A percentile compares a stretch with the other conserved stretches of the same genome.
Conservation (phyloP, 169 alveolate species). For the Plasmodium vivax region DNA sequence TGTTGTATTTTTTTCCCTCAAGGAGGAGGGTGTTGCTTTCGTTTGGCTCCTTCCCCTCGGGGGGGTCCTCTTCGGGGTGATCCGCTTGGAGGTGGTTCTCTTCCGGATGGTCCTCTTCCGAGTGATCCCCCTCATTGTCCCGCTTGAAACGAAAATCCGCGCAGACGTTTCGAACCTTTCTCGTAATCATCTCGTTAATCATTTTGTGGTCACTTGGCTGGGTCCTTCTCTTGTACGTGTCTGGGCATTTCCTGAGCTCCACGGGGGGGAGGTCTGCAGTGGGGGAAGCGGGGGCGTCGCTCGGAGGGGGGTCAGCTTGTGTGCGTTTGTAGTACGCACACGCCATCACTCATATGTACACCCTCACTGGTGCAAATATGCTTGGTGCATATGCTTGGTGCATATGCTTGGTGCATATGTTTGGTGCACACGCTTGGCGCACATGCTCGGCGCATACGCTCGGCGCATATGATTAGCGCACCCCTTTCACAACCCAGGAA, state of each 20-base stretch:
- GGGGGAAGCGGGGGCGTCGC: not conserved
- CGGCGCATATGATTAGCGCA: not conserved
- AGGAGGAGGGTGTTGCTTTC: not conserved
- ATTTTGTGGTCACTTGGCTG: conserved; percentile 17
- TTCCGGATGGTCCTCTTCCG: not conserved
- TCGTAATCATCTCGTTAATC: conserved; percentile 3
- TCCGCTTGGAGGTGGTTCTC: not conserved
- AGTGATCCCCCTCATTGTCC: not conserved
- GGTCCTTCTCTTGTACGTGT: conserved; percentile 4
- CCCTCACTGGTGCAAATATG: not conserved
- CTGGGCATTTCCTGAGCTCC: conserved; percentile 46
- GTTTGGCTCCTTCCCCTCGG: not conserved
- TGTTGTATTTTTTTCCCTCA: conserved; percentile 7
- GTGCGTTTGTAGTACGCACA: not conserved
- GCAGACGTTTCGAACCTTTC: not conserved
- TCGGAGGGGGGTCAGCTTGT: not conserved
- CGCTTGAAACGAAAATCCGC: not conserved
- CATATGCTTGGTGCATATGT: too few species aligned
- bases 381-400: too few species aligned
- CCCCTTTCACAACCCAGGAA: conserved; percentile 18
- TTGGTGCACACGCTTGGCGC: too few species aligned
- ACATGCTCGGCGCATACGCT: too few species aligned
- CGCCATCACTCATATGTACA: not conserved
- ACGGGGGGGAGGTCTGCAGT: not conserved
- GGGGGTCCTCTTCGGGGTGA: not conserved